These are phyloP conservation scores for Colletotrichum karsti DNA, from an alignment of 2,329 filamentous ascomycete species.

Conservation along the genomic window DNA sequence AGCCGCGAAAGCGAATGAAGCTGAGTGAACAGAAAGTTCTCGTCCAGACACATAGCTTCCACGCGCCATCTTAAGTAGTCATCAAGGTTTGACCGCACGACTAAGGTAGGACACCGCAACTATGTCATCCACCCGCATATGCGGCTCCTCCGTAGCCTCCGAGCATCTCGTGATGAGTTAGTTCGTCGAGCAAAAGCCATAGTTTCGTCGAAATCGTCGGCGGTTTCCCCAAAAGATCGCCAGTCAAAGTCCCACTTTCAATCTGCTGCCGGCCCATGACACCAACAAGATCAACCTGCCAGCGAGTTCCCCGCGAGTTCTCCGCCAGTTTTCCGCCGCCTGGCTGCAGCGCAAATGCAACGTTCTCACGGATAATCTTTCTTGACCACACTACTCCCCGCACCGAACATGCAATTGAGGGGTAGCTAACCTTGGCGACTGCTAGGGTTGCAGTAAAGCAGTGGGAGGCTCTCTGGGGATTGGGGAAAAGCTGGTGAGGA, in stretches of 20 bases:
- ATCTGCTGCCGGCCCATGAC: no score
- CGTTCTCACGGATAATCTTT: background rate
- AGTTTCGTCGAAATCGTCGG: slow-evolving; percentile 22
- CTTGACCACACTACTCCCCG: background rate
- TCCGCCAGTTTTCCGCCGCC: slow-evolving; percentile 12
- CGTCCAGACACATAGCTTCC: background rate
- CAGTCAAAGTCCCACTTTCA: background rate
- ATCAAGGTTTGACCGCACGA: no score
- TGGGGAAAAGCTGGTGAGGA: no score
- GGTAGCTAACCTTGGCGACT: background rate
- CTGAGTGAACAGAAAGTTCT: background rate
- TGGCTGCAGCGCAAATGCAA: background rate
- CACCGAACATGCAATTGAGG: background rate
- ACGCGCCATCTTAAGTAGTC: background rate
- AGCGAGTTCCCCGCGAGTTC: background rate
- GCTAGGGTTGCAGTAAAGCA: background rate
- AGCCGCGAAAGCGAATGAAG: background rate
- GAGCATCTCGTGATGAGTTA: background rate
- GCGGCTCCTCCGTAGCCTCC: background rate
- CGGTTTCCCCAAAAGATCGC: slow-evolving; percentile 6
- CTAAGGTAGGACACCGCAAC: background rate
- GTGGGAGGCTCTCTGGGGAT: no score
- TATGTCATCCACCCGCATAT: background rate
- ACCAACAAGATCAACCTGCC: background rate
- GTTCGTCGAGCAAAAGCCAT: background rate